phyloP scores from a whole-genome alignment of 148 eudicot species.

The Silene uniflora region DNA sequence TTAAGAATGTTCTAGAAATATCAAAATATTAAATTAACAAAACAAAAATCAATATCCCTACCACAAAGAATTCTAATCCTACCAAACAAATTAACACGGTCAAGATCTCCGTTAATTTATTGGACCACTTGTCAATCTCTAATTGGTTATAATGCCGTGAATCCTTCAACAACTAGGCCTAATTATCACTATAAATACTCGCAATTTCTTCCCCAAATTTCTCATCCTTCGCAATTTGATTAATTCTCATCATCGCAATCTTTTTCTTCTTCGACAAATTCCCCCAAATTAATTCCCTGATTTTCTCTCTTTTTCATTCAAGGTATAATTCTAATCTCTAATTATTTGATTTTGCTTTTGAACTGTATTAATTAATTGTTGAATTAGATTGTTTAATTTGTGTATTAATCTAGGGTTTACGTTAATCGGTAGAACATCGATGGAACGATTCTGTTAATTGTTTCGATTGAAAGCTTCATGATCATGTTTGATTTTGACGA shows the following conservation, averaged over 20 bases:
- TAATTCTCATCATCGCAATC: neutral
- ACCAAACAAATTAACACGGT: too few relatives aligned
- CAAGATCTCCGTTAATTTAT: too few relatives aligned
- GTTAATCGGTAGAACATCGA: neutral
- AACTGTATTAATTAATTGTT: too few relatives aligned
- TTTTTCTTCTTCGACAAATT: neutral
- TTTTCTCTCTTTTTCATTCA: neutral
- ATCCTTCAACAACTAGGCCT: neutral
- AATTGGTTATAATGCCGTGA: neutral
- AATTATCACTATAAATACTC: neutral
- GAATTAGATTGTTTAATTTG: neutral
- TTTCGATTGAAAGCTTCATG: neutral
- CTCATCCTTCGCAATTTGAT: slow-evolving; percentile 3
- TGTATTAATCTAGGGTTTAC: neutral
- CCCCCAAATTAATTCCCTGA: too few relatives aligned
- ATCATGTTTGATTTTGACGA: neutral
- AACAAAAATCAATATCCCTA: too few relatives aligned
- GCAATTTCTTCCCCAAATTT: neutral
- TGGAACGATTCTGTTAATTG: neutral
- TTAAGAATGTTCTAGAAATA: too few relatives aligned
- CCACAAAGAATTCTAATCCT: too few relatives aligned
- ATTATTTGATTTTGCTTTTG: neutral
- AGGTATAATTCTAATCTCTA: neutral
- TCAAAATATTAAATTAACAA: too few relatives aligned
- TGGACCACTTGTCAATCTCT: neutral